These are phyloP conservation scores for Dactylellina cionopaga DNA, from an alignment of 2,329 filamentous ascomycete genomes.

Conservation along the genomic window DNA sequence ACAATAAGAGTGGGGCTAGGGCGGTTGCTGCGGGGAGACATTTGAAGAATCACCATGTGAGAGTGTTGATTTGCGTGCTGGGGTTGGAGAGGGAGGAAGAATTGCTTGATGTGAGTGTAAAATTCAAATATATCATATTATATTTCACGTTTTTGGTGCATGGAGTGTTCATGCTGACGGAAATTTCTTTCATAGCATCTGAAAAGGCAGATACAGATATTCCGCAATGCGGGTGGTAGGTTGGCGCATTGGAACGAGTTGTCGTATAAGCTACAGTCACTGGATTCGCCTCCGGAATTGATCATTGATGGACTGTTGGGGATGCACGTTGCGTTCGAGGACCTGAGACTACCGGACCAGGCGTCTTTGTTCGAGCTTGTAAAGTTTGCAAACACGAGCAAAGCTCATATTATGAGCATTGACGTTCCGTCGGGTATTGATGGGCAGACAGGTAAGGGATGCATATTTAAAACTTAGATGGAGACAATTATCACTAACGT, in stretches of 20 bases:
- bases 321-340: conserved; percentile 86
- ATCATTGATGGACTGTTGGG: conserved; percentile 91
- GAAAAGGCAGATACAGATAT: conserved; percentile 81
- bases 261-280: conserved; percentile 65
- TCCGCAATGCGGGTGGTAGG: conserved; percentile 82
- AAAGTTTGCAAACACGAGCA: conserved; percentile 90
- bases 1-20: conserved; percentile 86
- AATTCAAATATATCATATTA: not conserved
- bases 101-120: conserved; percentile 69
- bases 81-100: conserved; percentile 85
- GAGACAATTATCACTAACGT: conserved; percentile 47
- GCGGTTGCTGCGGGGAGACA: conserved; percentile 87
- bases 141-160: not conserved
- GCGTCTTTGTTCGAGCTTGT: conserved; percentile 87
- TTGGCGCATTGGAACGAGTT: conserved; percentile 72
- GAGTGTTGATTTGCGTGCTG: conserved; percentile 83
- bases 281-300: conserved; percentile 75
- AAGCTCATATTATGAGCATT: conserved; percentile 83
- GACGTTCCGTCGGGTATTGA: conserved; percentile 91
- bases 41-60: conserved; percentile 81
- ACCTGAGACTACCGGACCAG: conserved; percentile 83
- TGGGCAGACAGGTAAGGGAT: conserved; percentile 75
- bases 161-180: not conserved
- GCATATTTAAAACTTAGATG: conserved; percentile 52
- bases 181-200: conserved; percentile 69